A percentile compares a stretch with the other conserved stretches of the same genome.
Evolutionary conservation across 1,284 basidiomycete genomes (phyloP).

Genomic region (Leccinum subrobustum): DNA sequence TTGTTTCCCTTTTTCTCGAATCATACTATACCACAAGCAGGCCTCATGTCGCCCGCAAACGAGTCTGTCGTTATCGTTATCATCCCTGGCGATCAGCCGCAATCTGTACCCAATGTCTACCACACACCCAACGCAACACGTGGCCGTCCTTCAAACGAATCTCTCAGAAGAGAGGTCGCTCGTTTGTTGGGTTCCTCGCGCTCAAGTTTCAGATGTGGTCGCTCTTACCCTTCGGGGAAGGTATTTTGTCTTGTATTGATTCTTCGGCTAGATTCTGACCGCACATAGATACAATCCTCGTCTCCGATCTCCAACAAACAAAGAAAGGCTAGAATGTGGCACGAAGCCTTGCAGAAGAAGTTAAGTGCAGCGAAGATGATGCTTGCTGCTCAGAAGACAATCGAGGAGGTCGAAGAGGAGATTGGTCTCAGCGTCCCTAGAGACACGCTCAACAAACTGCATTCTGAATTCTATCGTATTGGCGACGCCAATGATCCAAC

Average conservation of each 20-base stretch:
- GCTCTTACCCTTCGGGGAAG: too few relatives aligned
- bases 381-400: slow-evolving; percentile 1
- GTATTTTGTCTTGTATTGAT: not conserved
- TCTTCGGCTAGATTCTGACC: not conserved
- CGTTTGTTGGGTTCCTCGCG: too few relatives aligned
- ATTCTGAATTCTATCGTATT: slow-evolving; percentile 1
- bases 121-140: too few relatives aligned
- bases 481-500: not conserved
- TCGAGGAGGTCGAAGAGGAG: slow-evolving; percentile 2
- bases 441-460: not conserved
- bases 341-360: slow-evolving; percentile 3
- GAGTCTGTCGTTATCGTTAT: not conserved
- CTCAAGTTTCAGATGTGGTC: too few relatives aligned
- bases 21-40: not conserved
- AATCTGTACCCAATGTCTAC: not conserved
- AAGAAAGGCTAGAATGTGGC: slow-evolving; percentile 2
- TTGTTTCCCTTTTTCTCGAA: not conserved
- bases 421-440: not conserved
- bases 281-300: not conserved
- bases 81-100: not conserved
- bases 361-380: slow-evolving; percentile 1
- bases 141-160: too few relatives aligned
- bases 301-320: slow-evolving; percentile 2
- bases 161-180: too few relatives aligned
- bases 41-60: not conserved